Evolutionary conservation across 31 red algal genomes (phyloP).

Genomic region (Endocladia muricata): DNA sequence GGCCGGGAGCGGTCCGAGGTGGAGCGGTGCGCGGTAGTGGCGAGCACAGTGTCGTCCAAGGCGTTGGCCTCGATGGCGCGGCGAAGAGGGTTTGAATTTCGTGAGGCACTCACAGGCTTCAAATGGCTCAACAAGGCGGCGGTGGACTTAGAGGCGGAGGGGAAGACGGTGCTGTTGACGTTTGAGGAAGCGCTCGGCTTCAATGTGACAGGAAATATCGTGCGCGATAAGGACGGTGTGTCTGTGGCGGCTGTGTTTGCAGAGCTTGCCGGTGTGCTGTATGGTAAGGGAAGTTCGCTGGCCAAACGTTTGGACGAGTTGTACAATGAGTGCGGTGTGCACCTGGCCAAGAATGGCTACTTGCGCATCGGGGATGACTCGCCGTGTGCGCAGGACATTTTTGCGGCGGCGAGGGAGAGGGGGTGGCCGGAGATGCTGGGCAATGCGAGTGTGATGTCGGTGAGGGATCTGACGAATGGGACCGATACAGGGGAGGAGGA

Average conservation of each 20-base stretch:
- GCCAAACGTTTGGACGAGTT: slow-evolving; percentile 15
- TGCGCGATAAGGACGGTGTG: slow-evolving; percentile 89
- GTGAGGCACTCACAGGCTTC: slow-evolving; percentile 77
- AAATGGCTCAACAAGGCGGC: slow-evolving; percentile 81
- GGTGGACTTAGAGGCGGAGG: slow-evolving; percentile 23
- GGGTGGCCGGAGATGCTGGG: slow-evolving; percentile 28
- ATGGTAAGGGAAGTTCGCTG: slow-evolving; percentile 23
- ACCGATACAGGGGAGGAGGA: slow-evolving; percentile 36
- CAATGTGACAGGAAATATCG: slow-evolving; percentile 56
- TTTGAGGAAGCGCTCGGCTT: slow-evolving; percentile 91
- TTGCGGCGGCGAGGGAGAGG: slow-evolving; percentile 19
- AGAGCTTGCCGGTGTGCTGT: slow-evolving; percentile 56
- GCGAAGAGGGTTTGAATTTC: slow-evolving; percentile 50
- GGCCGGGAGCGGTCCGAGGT: slow-evolving; percentile 8
- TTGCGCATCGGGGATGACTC: slow-evolving; percentile 1
- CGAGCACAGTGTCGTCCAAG: slow-evolving; percentile 73
- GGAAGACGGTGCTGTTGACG: slow-evolving; percentile 43
- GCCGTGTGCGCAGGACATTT: slow-evolving; percentile 2
- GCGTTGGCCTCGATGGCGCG: slow-evolving; percentile 60
- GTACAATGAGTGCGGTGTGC: slow-evolving; percentile 36
- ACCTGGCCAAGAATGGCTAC: slow-evolving; percentile 51
- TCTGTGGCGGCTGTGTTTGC: slow-evolving; percentile 65
- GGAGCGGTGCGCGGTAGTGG: slow-evolving; percentile 27
- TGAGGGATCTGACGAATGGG: slow-evolving; percentile 42
- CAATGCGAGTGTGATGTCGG: slow-evolving; percentile 21